These are phyloP conservation scores for Aspergillus affinis DNA, from an alignment of 495 filamentous ascomycete species.

Conservation along the genomic window DNA sequence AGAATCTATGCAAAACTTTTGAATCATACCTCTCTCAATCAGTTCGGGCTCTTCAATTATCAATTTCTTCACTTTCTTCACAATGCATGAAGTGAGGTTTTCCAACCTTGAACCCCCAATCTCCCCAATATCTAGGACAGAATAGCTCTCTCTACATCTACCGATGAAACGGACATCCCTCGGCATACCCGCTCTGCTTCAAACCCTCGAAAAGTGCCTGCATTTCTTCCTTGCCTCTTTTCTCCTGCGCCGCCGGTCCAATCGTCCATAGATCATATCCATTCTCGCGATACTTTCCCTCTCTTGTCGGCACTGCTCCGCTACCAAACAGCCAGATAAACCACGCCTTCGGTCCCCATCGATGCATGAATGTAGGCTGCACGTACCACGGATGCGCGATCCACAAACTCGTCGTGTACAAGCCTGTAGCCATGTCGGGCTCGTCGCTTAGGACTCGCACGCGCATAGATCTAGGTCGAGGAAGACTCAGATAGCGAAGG, in stretches of 20 bases:
- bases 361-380: conserved; percentile 11
- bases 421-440: conserved; percentile 6
- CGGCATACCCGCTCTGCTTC: conserved; percentile 2
- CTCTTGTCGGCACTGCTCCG: conserved; percentile 1
- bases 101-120: too few relatives aligned
- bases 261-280: conserved; percentile 13
- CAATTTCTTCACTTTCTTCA: too few relatives aligned
- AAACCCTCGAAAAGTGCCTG: conserved; percentile 3
- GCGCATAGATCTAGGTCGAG: conserved; percentile 30
- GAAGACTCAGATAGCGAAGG: conserved; percentile 48
- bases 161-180: conserved; percentile 11
- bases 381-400: conserved; percentile 19
- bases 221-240: conserved; percentile 9
- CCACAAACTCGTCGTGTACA: conserved; percentile 8
- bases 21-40: too few relatives aligned
- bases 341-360: conserved; percentile 14
- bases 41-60: too few relatives aligned
- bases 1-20: too few relatives aligned
- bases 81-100: too few relatives aligned
- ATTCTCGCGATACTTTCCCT: conserved; percentile 2
- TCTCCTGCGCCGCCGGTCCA: conserved; percentile 12
- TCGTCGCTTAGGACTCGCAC: conserved; percentile 7
- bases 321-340: conserved; percentile 12
- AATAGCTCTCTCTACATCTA: too few relatives aligned
- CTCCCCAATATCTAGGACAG: too few relatives aligned